These are phyloP conservation scores for Bacidia gigantensis DNA, from an alignment of 495 filamentous ascomycete genomes.

Conservation along the genomic window DNA sequence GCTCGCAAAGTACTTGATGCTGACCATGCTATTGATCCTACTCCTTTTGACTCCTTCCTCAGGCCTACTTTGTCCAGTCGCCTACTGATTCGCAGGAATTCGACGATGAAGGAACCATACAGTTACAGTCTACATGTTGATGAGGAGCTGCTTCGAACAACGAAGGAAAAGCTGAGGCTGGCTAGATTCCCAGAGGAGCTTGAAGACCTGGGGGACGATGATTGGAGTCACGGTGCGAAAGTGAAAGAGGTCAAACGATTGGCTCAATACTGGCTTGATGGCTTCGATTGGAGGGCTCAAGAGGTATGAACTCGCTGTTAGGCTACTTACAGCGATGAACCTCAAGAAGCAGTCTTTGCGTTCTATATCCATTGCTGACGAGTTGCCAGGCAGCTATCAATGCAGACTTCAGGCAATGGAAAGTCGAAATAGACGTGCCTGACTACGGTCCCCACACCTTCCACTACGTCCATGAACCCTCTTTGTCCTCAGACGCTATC, in stretches of 20 bases:
- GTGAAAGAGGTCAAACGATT: conserved; percentile 38
- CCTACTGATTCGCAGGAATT: neutral
- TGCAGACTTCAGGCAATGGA: conserved; percentile 12
- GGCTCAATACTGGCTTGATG: conserved; percentile 33
- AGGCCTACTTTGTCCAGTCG: neutral
- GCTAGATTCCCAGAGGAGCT: conserved; percentile 17
- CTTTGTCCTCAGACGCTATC: conserved; percentile 19
- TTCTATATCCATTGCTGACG: neutral
- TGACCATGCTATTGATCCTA: neutral
- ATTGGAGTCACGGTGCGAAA: conserved; percentile 34
- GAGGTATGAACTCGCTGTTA: conserved; percentile 9
- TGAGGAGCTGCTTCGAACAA: conserved; percentile 12
- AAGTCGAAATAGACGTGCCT: conserved; percentile 12
- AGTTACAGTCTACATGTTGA: conserved; percentile 15
- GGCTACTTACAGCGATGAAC: no score
- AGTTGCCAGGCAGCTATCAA: conserved; percentile 11
- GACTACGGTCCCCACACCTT: conserved; percentile 12
- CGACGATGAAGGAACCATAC: conserved; percentile 9
- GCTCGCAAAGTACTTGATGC: neutral
- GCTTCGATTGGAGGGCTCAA: conserved; percentile 29
- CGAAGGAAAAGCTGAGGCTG: conserved; percentile 17
- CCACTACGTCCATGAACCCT: conserved; percentile 13
- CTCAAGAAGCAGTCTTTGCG: neutral
- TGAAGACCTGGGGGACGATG: conserved; percentile 16
- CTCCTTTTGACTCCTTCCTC: neutral